Percentiles rank a stretch among this genome's conserved stretches.
Evolutionary conservation across 176 grass and related monocot species (phyloP).

Genomic region (Thalia dealbata): DNA sequence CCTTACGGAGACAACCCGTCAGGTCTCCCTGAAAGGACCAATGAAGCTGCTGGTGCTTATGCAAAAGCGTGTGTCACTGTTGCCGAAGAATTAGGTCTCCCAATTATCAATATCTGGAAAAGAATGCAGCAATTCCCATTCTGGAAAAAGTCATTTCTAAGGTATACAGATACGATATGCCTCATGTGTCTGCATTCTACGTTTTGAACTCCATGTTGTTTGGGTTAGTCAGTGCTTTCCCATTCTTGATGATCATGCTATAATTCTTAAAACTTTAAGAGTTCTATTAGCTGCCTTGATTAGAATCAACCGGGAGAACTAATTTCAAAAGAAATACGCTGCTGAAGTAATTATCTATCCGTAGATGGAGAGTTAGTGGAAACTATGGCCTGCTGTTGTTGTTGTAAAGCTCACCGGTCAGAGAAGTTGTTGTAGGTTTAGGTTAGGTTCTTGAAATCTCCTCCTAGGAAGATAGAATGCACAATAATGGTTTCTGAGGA

Average conservation of each 20-base stretch:
- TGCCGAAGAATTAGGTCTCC: constrained; percentile 44
- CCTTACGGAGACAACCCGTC: constrained; percentile 36
- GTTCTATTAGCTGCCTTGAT: too few relatives aligned
- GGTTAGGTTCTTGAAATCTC: too few relatives aligned
- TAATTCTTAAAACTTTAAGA: too few relatives aligned
- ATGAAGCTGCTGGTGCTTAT: constrained; percentile 59
- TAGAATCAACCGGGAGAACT: too few relatives aligned
- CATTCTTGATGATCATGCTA: background rate
- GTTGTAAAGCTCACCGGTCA: too few relatives aligned
- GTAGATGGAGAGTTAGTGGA: too few relatives aligned
- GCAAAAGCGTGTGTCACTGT: constrained; percentile 62
- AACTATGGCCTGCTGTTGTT: too few relatives aligned
- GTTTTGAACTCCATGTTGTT: background rate
- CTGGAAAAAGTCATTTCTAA: constrained; percentile 62
- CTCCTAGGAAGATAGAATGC: too few relatives aligned
- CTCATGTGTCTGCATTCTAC: background rate
- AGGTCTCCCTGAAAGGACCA: constrained; percentile 61
- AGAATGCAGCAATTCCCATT: constrained; percentile 53
- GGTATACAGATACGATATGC: constrained; percentile 4
- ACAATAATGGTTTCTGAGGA: too few relatives aligned
- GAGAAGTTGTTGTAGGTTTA: too few relatives aligned
- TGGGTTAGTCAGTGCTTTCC: background rate
- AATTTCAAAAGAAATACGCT: too few relatives aligned
- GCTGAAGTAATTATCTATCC: too few relatives aligned
- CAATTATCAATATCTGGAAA: constrained; percentile 74